Base-by-base conservation (phyloP, 768 basidiomycete genomes). In the Naganishia vishniacii region DNA sequence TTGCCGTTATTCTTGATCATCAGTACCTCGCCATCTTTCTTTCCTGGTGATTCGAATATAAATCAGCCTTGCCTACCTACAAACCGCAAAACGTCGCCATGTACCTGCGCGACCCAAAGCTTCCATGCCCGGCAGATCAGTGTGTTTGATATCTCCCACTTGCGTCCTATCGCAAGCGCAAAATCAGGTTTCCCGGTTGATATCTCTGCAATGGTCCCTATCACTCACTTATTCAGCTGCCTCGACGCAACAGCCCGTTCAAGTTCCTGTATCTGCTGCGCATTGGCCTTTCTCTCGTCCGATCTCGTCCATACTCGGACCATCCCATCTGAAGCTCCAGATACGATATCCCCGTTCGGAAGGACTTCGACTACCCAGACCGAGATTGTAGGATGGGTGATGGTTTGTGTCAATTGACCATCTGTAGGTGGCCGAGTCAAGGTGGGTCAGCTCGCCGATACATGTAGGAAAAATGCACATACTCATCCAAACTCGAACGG, bases 301-400 rank as follows among this genome's bases (percentile, higher is more conserved):
- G 81, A 80, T 71, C 86, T 58, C 2, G 78, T 92, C 78, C 94
- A 99, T 16, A 98, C 82, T 53, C 95, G 84, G 23, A 98, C 84
- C 29, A 86, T 78, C 37, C 87, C 86, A 74, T 99, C 95, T 66
- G 93, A 94, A 58, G 86, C 83, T 5, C 94, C 93, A 56, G 88
- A 91, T 48, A 90, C 88, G 69, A 99, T 88, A 75, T 98, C 94
- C 34, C 88, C 86, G 66, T 91, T 91, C 0, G 89, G 86, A 82
- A 91, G 85, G 6, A 85, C 82, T 0, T 89, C 86, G 16, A 94
- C 89, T 2, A 88, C 80, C 95, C 95, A 99, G 1, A 99, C 89
- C n/a, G 94, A 97, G 62, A 94, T 89, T 8, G 91, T 91, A 7
- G 95, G 92, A 72, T 95, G 91, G 11, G 89, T 83, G 65, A 99